Evolutionary conservation across 2,329 filamentous ascomycete genomes (phyloP).

Genomic region (Sporothrix mexicana): DNA sequence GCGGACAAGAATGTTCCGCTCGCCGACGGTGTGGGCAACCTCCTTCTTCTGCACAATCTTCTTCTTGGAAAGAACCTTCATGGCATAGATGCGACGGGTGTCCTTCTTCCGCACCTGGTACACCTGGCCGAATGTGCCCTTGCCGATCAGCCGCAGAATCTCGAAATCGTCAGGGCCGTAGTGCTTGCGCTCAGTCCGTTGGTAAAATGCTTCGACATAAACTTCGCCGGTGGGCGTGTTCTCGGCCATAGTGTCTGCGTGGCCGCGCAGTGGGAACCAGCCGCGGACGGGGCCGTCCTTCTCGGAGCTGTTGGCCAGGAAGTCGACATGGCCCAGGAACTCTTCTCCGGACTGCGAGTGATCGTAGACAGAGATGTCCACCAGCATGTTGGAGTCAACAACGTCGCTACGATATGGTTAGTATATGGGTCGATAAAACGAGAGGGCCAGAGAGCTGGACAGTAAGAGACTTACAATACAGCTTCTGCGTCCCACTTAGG

Average conservation of each 20-base stretch:
- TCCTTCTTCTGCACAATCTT: constrained; percentile 99
- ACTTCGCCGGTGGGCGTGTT: constrained; percentile 85
- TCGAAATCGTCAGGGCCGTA: constrained; percentile 96
- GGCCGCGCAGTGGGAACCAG: constrained; percentile 83
- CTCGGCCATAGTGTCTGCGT: constrained; percentile 72
- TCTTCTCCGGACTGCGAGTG: constrained; percentile 75
- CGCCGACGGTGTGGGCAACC: constrained; percentile 94
- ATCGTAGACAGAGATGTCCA: constrained; percentile 95
- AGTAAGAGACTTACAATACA: constrained; percentile 78
- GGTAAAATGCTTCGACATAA: constrained; percentile 83
- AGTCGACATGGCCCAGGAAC: constrained; percentile 87
- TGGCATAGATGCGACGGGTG: constrained; percentile 93
- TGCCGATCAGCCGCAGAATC: constrained; percentile 94
- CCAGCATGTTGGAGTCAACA: constrained; percentile 84
- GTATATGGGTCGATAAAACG: not conserved
- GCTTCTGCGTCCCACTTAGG: constrained; percentile 97
- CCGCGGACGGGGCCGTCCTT: constrained; percentile 75
- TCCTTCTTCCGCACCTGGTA: constrained; percentile 99
- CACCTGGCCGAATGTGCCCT: constrained; percentile 97
- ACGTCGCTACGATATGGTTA: constrained; percentile 72
- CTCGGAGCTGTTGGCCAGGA: constrained; percentile 69
- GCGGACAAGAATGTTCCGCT: constrained; percentile 94
- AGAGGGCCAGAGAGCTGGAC: constrained; percentile 1
- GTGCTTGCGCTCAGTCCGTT: constrained; percentile 85
- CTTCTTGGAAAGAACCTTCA: constrained; percentile 99